A percentile compares a stretch with the other conserved stretches of the same genome.
These are phyloP conservation scores for Moesziomyces sp. DNA, from an alignment of 1,284 basidiomycete species.

Conservation along the genomic window DNA sequence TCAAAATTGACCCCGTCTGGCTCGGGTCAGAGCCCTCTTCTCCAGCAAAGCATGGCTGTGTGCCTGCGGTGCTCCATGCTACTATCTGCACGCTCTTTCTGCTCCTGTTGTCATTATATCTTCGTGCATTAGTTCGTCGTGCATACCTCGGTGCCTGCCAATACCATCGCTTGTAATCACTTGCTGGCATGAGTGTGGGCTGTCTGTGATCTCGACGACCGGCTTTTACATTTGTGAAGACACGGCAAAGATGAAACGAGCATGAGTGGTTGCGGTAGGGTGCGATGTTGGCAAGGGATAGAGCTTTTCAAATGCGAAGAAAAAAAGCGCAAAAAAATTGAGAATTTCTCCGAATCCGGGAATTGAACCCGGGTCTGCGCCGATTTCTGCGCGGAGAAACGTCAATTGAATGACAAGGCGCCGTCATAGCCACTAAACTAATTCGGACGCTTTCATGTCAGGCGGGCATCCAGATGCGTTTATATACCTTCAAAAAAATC, in stretches of 20 bases:
- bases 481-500: conserved; percentile 1
- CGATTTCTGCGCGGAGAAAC: conserved; percentile 33
- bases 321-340: conserved; percentile 6
- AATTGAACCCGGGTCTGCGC: conserved; percentile 61
- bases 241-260: not conserved
- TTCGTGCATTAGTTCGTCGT: conserved; percentile 27
- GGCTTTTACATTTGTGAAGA: no score
- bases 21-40: not conserved
- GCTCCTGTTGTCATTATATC: conserved; percentile 1
- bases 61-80: not conserved
- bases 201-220: no score
- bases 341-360: conserved; percentile 48
- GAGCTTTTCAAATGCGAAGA: not conserved
- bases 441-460: conserved; percentile 35
- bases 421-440: conserved; percentile 62
- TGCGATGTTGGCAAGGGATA: not conserved
- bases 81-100: not conserved
- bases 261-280: not conserved
- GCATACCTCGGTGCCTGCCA: conserved; percentile 25
- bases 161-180: conserved; percentile 23
- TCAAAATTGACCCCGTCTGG: conserved; percentile 14
- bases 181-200: not conserved
- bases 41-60: not conserved
- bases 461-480: not conserved
- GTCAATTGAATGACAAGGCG: conserved; percentile 49